These are phyloP conservation scores for Mycena galopus DNA, from an alignment of 768 basidiomycete species.

Conservation along the genomic window DNA sequence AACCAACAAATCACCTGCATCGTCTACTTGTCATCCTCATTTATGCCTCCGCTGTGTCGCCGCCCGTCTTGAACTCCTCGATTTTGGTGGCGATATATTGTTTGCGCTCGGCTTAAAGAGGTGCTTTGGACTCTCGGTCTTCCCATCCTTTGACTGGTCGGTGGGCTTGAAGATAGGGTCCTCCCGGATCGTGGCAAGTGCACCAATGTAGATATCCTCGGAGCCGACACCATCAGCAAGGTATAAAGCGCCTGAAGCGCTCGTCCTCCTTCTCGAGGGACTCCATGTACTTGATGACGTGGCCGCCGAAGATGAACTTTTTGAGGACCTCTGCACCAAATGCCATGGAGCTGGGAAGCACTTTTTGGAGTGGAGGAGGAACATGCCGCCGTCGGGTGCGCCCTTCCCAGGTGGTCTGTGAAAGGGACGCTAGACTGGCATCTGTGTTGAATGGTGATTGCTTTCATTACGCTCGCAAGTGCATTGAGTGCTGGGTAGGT, in stretches of 20 bases:
- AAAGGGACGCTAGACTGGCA: no score
- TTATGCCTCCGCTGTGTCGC: slow-evolving; percentile 68
- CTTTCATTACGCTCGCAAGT: no score
- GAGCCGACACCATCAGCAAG: slow-evolving; percentile 96
- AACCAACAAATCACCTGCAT: slow-evolving; percentile 9
- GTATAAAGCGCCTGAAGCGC: slow-evolving; percentile 93
- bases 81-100: slow-evolving; percentile 90
- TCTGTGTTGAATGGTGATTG: no score
- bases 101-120: slow-evolving; percentile 78
- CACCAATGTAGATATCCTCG: slow-evolving; percentile 93
- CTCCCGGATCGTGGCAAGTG: slow-evolving; percentile 96
- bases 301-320: slow-evolving; percentile 98
- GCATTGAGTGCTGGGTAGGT: no score
- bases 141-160: slow-evolving; percentile 94
- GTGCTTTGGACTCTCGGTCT: slow-evolving; percentile 83
- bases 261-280: slow-evolving; percentile 99
- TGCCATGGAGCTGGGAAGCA: slow-evolving; percentile 97
- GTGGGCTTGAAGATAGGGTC: slow-evolving; percentile 92
- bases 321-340: slow-evolving; percentile 95
- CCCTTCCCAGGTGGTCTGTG: no score
- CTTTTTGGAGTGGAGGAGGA: slow-evolving; percentile 97
- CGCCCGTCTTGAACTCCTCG: slow-evolving; percentile 86
- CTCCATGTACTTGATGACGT: slow-evolving; percentile 99
- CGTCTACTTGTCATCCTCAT: slow-evolving; percentile 78
- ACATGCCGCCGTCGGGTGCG: slow-evolving; percentile 97